These are phyloP conservation scores for Boletus semigastroideus DNA, from an alignment of 1,284 basidiomycete genomes.

Conservation along the genomic window DNA sequence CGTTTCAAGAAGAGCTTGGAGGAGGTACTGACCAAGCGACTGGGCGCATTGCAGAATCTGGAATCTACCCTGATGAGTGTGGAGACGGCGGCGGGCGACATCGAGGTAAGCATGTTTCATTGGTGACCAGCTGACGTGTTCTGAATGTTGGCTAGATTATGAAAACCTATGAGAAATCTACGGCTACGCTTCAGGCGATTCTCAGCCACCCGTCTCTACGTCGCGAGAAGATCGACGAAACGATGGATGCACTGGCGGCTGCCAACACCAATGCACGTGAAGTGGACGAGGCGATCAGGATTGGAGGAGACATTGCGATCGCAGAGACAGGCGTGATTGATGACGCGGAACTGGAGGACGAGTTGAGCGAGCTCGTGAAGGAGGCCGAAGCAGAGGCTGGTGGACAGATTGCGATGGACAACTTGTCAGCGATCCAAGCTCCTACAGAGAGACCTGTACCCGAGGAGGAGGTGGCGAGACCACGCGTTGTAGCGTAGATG, in stretches of 20 bases:
- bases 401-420: conserved; percentile 18
- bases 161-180: conserved; percentile 81
- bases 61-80: conserved; percentile 78
- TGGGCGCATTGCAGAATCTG: conserved; percentile 73
- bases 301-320: conserved; percentile 61
- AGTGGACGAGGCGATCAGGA: conserved; percentile 74
- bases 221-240: conserved; percentile 75
- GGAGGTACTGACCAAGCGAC: conserved; percentile 72
- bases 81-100: conserved; percentile 84
- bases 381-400: conserved; percentile 45
- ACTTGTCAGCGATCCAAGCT: conserved; percentile 18
- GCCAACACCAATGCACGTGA: conserved; percentile 81
- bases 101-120: conserved; percentile 58
- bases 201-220: conserved; percentile 80
- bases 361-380: conserved; percentile 51
- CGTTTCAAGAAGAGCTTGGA: conserved; percentile 80
- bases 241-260: conserved; percentile 84
- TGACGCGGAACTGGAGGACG: conserved; percentile 62
- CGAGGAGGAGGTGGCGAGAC: not conserved
- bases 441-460: conserved; percentile 14
- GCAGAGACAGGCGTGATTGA: conserved; percentile 53
- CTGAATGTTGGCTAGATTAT: conserved; percentile 62
- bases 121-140: not conserved
- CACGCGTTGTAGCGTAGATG: conserved; percentile 14
- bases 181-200: conserved; percentile 71